Evolutionary conservation across 177 flowering plant genomes (phyloP).

Genomic region (Tripterygium wilfordii): DNA sequence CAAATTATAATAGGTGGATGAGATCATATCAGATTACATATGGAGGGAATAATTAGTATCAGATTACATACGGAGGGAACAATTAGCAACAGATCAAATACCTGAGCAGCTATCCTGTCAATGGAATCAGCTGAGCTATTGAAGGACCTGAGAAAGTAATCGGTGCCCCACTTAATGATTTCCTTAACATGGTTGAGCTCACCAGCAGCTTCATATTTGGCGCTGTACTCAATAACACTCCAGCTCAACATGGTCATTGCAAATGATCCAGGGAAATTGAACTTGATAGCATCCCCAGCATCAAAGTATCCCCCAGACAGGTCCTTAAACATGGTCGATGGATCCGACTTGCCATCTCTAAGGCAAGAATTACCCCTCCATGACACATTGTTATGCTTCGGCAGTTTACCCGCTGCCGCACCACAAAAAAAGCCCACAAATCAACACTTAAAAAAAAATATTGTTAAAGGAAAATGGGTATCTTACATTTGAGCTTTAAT

Average conservation of each 20-base stretch:
- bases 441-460: no score
- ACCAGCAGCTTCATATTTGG: constrained; percentile 84
- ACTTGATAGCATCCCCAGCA: constrained; percentile 98
- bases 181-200: constrained; percentile 89
- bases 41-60: no score
- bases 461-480: no score
- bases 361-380: constrained; percentile 85
- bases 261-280: constrained; percentile 81
- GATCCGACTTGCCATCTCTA: constrained; percentile 51
- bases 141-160: constrained; percentile 81
- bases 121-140: constrained; percentile 66
- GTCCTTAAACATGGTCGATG: constrained; percentile 39
- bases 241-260: constrained; percentile 98
- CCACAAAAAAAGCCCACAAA: no score
- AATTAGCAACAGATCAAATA: no score
- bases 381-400: constrained; percentile 78
- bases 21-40: no score
- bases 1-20: no score
- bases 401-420: constrained; percentile 82
- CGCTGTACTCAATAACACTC: constrained; percentile 91
- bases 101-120: constrained; percentile 9
- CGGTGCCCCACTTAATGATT: constrained; percentile 82
- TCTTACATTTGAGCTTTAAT: no score
- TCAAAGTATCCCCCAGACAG: constrained; percentile 90
- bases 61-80: no score